These are phyloP conservation scores for Cadophora gregata DNA, from an alignment of 2,329 filamentous ascomycete genomes.

Conservation along the genomic window DNA sequence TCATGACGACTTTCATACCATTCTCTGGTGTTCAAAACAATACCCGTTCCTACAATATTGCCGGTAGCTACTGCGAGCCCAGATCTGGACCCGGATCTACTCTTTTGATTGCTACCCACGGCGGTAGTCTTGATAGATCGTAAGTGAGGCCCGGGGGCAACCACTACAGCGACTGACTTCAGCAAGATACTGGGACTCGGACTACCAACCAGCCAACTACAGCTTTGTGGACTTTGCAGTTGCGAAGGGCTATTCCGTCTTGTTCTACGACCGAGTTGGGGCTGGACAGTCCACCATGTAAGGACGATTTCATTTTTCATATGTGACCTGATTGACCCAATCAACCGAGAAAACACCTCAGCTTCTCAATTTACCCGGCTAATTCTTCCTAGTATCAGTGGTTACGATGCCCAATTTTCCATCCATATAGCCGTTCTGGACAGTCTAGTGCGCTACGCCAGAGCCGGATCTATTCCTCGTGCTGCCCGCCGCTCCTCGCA, in stretches of 20 bases:
- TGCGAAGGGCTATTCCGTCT: slow-evolving; percentile 44
- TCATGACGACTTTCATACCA: neutral
- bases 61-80: slow-evolving; percentile 1
- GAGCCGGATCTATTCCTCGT: slow-evolving; percentile 35
- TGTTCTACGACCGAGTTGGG: slow-evolving; percentile 47
- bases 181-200: slow-evolving; percentile 44
- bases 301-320: too few relatives aligned
- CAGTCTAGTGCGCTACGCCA: slow-evolving; percentile 25
- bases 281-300: slow-evolving; percentile 43
- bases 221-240: slow-evolving; percentile 46
- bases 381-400: slow-evolving; percentile 25
- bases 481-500: slow-evolving; percentile 42
- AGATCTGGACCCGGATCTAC: neutral
- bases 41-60: neutral
- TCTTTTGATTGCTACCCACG: slow-evolving; percentile 11
- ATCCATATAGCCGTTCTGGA: slow-evolving; percentile 34
- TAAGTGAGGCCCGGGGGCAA: neutral
- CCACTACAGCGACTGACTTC: neutral
- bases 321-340: too few relatives aligned
- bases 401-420: slow-evolving; percentile 42
- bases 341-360: too few relatives aligned
- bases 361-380: neutral
- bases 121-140: slow-evolving; percentile 4
- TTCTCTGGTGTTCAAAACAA: neutral
- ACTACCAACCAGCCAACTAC: slow-evolving; percentile 40